A percentile compares a stretch with the other conserved stretches of the same genome.
phyloP scores from a whole-genome alignment of 2,329 filamentous ascomycete species.

The Colletotrichum tofieldiae region DNA sequence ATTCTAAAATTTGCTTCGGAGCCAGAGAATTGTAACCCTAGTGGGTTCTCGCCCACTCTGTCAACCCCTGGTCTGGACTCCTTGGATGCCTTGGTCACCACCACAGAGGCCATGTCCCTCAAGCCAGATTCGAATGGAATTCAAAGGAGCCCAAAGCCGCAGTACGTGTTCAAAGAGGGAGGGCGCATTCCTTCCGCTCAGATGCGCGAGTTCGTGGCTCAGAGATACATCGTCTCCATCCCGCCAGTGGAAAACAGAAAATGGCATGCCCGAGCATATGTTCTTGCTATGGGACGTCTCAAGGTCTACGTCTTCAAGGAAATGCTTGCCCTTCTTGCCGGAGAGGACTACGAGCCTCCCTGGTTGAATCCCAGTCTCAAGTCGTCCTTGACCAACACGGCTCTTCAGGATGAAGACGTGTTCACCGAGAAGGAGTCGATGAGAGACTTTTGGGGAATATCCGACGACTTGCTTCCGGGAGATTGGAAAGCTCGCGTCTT shows the following conservation, averaged over 20 bases:
- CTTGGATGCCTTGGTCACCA: conserved; percentile 52
- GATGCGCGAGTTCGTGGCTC: conserved; percentile 57
- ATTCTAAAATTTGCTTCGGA: conserved; percentile 1
- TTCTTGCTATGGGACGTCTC: conserved; percentile 54
- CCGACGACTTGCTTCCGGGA: conserved; percentile 49
- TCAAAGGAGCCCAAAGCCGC: conserved; percentile 35
- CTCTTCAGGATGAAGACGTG: conserved; percentile 54
- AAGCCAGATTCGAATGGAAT: neutral
- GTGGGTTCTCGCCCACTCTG: conserved; percentile 45
- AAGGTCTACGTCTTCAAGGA: conserved; percentile 57
- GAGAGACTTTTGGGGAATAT: conserved; percentile 52
- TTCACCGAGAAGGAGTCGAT: conserved; percentile 52
- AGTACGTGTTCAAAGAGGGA: conserved; percentile 50
- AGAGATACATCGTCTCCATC: conserved; percentile 54
- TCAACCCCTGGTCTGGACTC: conserved; percentile 48
- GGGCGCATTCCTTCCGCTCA: conserved; percentile 55
- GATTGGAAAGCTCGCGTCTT: conserved; percentile 54
- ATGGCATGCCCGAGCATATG: conserved; percentile 57
- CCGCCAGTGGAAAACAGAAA: conserved; percentile 52
- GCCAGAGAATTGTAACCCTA: conserved; percentile 20
- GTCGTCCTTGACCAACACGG: conserved; percentile 56
- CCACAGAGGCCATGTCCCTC: conserved; percentile 46
- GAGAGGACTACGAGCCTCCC: conserved; percentile 54
- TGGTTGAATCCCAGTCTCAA: conserved; percentile 54
- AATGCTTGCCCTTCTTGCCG: conserved; percentile 54